Conservation (phyloP, 495 filamentous ascomycete genomes). For the Xylaria palmicola region DNA sequence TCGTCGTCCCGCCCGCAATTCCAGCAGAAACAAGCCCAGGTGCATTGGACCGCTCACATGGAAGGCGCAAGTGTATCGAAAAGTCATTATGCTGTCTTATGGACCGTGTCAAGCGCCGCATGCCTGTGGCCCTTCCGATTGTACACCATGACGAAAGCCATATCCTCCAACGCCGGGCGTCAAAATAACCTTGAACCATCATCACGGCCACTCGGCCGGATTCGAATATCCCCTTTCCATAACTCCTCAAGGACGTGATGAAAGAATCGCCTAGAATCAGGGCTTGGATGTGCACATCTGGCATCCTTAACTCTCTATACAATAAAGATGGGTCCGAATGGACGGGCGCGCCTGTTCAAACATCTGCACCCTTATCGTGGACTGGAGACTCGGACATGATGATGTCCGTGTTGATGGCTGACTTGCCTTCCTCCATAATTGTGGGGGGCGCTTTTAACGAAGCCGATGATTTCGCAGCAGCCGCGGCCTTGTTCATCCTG, state of each 20-base stretch:
- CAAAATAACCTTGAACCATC: neutral
- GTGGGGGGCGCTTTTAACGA: conserved; percentile 33
- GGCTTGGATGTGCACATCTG: neutral
- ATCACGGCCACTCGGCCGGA: neutral
- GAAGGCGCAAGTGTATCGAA: neutral
- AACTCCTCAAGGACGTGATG: conserved; percentile 10
- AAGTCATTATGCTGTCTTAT: conserved; percentile 1
- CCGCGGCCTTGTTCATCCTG: conserved; percentile 48
- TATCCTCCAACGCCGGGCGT: conserved; percentile 12
- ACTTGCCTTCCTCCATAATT: conserved; percentile 42
- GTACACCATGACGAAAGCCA: conserved; percentile 3
- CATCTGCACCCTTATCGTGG: conserved; percentile 32
- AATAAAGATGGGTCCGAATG: neutral
- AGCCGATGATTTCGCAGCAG: conserved; percentile 35
- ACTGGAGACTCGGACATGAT: conserved; percentile 32
- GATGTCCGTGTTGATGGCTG: conserved; percentile 32
- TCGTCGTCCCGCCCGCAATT: neutral
- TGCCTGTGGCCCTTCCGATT: conserved; percentile 1
- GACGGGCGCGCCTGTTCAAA: neutral
- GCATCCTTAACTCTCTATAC: neutral
- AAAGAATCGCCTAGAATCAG: neutral
- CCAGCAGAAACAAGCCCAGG: neutral
- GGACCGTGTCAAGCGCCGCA: neutral
- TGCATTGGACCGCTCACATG: neutral
- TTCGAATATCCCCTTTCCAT: conserved; percentile 1